A percentile compares a stretch with the other conserved stretches of the same genome.
phyloP scores from a whole-genome alignment of 768 basidiomycete species.

The Suillus subalutaceus region DNA sequence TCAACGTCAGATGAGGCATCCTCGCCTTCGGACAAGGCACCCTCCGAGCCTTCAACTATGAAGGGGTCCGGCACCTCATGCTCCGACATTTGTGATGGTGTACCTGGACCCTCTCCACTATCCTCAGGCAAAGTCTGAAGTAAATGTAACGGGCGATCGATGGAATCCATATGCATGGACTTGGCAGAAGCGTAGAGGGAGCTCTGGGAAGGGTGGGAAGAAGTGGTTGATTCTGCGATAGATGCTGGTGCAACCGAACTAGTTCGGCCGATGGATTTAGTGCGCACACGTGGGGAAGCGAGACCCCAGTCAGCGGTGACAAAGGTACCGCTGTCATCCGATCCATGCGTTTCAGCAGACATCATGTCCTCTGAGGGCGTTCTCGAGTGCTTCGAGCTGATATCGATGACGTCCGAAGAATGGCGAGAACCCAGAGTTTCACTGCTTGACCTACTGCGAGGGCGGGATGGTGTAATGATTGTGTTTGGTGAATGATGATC shows the following conservation, averaged over 20 bases:
- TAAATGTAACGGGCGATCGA: constrained; percentile 1
- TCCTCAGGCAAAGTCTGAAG: constrained; percentile 15
- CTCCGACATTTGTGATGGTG: constrained; percentile 37
- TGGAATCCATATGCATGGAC: constrained; percentile 4
- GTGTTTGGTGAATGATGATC: constrained; percentile 1
- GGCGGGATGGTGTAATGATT: constrained; percentile 20
- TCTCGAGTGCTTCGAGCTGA: constrained; percentile 15
- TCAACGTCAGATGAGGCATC: constrained; percentile 24
- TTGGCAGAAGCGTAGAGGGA: constrained; percentile 8
- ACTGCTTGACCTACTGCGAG: constrained; percentile 9
- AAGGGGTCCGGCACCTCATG: constrained; percentile 62
- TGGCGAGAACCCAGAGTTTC: neutral
- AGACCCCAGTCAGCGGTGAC: constrained; percentile 12
- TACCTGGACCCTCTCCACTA: constrained; percentile 10
- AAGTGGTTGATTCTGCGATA: constrained; percentile 10
- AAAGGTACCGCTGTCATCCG: constrained; percentile 27
- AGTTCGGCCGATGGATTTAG: constrained; percentile 16
- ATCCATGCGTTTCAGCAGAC: constrained; percentile 9
- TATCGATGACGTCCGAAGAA: constrained; percentile 25
- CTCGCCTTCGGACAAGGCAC: constrained; percentile 38
- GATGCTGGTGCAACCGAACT: constrained; percentile 11
- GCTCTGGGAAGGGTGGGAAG: constrained; percentile 1
- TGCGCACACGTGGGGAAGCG: constrained; percentile 6
- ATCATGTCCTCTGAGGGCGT: neutral
- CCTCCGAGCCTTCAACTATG: constrained; percentile 58